Base-by-base conservation (phyloP, 108 stramenopile genomes). In the Cylindrotheca fusiformis region DNA sequence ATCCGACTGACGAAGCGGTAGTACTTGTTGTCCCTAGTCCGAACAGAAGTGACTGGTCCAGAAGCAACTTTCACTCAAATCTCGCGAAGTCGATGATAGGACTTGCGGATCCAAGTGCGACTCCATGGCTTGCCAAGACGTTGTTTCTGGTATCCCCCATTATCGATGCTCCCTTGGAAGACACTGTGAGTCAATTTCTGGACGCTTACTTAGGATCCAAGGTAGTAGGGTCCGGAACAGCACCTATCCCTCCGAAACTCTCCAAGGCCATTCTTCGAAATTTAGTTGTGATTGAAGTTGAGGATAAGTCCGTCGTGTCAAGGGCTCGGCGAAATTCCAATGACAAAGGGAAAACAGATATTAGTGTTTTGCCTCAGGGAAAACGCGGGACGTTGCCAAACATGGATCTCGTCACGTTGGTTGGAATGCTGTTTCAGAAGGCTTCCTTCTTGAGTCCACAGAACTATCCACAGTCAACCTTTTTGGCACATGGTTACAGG, bases 121-220 rank as follows among this genome's bases (percentile, higher is more conserved):
- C 68, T 30, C 86, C 87, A 24, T 94, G 93, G 93, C 52, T 94
- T 23, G 78, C 87, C 58, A 94, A 94, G 60, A 77, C 78, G 10
- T 49, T 94, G 4, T 66, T 82, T 18, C n/a, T 94, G 24, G 89
- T 94, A 2, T 74, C 87, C 44, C 84, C 87, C 1, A 48, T 48
- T 4, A 45, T 14, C 3, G 57, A 51, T 2, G 57, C 50, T 27
- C 56, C 68, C 17, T 51, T 80, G 41, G 68, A 67, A 1, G 55
- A 64, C 4, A 63, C 78, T 4, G 75, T 79, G n/a, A 51, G 58
- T 3, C 41, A 31, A 5, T 83, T 83, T 63, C 36, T 83, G 29
- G 57, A 76, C 29, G 62, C 75, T 21, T 78, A 75, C 47, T 51
- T 69, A 22, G 82, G 82, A 24, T 23, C 32, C 17, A 28, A 29